Evolutionary conservation across 371 early-diverging fungal genomes (phyloP).

Genomic region (Mortierella sp.): DNA sequence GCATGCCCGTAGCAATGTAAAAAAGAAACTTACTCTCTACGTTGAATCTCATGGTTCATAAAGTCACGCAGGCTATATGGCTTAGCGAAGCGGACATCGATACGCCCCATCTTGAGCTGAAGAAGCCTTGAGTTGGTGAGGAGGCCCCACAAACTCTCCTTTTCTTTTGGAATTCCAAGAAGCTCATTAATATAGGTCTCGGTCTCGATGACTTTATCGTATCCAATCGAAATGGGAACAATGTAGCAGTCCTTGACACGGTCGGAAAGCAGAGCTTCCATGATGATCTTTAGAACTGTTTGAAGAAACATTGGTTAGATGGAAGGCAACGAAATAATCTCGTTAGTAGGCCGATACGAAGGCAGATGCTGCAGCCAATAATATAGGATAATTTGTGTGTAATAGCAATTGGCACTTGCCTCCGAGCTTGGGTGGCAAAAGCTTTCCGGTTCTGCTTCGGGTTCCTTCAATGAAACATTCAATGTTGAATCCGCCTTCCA

Average conservation of each 20-base stretch:
- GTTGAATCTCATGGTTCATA: constrained; percentile 68
- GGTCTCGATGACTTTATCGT: constrained; percentile 92
- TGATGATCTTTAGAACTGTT: constrained; percentile 79
- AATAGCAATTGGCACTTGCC: too few species aligned
- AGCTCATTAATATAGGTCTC: constrained; percentile 84
- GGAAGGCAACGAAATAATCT: background rate
- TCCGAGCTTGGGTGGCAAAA: constrained; percentile 86
- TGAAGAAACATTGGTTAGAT: background rate
- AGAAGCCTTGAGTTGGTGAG: constrained; percentile 68
- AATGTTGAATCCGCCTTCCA: constrained; percentile 79
- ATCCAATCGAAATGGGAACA: constrained; percentile 89
- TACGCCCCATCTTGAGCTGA: constrained; percentile 85
- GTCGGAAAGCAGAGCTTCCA: constrained; percentile 77
- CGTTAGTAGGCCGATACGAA: background rate
- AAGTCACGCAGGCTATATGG: constrained; percentile 81
- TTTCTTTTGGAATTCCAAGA: constrained; percentile 86
- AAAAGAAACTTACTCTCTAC: constrained; percentile 61
- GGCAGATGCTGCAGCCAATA: background rate
- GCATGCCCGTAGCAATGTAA: background rate
- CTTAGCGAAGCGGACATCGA: constrained; percentile 83
- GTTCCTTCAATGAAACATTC: constrained; percentile 93
- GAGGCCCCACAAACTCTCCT: constrained; percentile 81
- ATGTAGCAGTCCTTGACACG: constrained; percentile 78
- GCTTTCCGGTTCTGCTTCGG: constrained; percentile 80
- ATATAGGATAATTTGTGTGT: background rate